A percentile compares a stretch with the other conserved stretches of the same genome.
phyloP scores from a whole-genome alignment of 2,329 filamentous ascomycete species.

The Botrytis paeoniae region DNA sequence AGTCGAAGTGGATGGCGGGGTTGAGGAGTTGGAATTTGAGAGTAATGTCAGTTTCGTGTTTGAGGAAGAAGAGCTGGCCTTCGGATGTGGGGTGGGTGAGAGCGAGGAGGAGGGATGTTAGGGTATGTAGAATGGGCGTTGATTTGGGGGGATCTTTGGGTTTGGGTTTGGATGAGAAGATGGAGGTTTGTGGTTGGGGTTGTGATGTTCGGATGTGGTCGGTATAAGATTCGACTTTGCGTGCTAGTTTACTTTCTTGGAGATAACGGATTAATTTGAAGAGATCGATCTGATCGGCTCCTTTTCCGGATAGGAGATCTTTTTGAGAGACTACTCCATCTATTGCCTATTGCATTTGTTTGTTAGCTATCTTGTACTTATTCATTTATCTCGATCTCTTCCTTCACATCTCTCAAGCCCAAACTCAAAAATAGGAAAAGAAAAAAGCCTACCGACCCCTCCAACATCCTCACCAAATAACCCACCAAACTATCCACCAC shows the following conservation, averaged over 20 bases:
- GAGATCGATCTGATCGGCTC: conserved; percentile 92
- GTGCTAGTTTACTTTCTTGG: conserved; percentile 85
- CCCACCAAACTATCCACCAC: conserved; percentile 74
- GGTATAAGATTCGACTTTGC: conserved; percentile 90
- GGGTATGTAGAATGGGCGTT: conserved; percentile 45
- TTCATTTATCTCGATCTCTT: not conserved
- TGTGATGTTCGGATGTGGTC: conserved; percentile 47
- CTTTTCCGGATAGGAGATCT: conserved; percentile 74
- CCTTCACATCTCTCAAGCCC: not conserved
- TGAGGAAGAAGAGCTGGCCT: conserved; percentile 64
- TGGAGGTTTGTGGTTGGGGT: conserved; percentile 31
- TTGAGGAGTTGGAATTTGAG: conserved; percentile 88
- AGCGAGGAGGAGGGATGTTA: conserved; percentile 69
- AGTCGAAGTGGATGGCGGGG: conserved; percentile 85
- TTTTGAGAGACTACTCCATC: conserved; percentile 70
- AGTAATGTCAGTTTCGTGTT: conserved; percentile 42
- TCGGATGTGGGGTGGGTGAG: conserved; percentile 81
- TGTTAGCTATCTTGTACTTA: not conserved
- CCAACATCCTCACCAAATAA: conserved; percentile 59
- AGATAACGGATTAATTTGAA: conserved; percentile 86
- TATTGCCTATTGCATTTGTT: conserved; percentile 37
- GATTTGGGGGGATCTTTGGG: conserved; percentile 6
- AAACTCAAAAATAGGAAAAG: not conserved
- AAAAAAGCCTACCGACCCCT: conserved; percentile 44
- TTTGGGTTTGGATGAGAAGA: not conserved